phyloP scores from a whole-genome alignment of 2,329 filamentous ascomycete species.

The Verticillium isaacii region DNA sequence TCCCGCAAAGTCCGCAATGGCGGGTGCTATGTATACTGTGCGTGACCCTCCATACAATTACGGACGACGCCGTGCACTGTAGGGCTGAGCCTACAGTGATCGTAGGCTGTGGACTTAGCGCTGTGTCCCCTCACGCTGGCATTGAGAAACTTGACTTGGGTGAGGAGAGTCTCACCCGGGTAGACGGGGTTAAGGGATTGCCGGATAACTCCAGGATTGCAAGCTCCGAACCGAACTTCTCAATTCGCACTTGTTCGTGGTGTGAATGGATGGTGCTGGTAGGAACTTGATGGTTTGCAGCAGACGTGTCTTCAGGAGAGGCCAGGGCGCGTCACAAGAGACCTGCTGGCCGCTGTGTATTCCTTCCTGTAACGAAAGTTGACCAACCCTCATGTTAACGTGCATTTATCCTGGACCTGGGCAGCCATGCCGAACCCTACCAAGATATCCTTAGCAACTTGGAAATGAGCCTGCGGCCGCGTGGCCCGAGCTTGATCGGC shows the following conservation, averaged over 20 bases:
- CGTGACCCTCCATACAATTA: not conserved
- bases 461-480: not conserved
- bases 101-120: not conserved
- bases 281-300: not conserved
- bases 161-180: no score
- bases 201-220: not conserved
- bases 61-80: not conserved
- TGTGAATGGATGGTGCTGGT: no score
- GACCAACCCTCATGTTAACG: not conserved
- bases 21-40: not conserved
- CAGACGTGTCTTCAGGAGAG: not conserved
- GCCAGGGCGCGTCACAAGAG: not conserved
- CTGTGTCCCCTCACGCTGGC: not conserved
- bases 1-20: no score
- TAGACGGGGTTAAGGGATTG: not conserved
- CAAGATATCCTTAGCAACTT: not conserved
- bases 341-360: not conserved
- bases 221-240: not conserved
- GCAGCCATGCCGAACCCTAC: no score
- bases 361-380: not conserved
- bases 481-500: not conserved
- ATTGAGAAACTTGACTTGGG: no score
- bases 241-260: not conserved
- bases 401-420: no score
- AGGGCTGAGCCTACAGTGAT: not conserved